Evolutionary conservation across 169 alveolate genomes (phyloP).

Genomic region (Plasmodium blacklocki): DNA sequence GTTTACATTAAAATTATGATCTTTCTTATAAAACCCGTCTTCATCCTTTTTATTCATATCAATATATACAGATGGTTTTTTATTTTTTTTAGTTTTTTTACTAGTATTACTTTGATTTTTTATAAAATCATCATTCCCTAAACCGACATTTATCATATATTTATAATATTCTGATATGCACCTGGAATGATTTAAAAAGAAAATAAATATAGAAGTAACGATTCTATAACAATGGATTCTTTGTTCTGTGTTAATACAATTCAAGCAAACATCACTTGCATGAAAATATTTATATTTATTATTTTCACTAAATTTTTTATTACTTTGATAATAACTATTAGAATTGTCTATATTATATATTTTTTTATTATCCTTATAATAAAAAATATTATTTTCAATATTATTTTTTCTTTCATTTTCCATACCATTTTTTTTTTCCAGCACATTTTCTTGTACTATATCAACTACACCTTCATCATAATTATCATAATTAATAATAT

Average conservation of each 20-base stretch:
- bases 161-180: constrained; percentile 70
- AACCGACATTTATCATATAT: constrained; percentile 41
- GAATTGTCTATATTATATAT: too few relatives aligned
- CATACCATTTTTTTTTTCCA: background rate
- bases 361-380: too few relatives aligned
- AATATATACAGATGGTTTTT: background rate
- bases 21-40: too few relatives aligned
- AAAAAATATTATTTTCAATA: background rate
- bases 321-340: too few relatives aligned
- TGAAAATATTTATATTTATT: constrained; percentile 13
- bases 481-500: background rate
- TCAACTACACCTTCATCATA: background rate
- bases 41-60: too few relatives aligned
- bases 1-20: background rate
- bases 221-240: constrained; percentile 62
- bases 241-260: constrained; percentile 35
- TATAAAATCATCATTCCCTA: constrained; percentile 30
- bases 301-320: constrained; percentile 24
- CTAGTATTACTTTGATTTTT: background rate
- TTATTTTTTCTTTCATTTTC: background rate
- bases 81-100: background rate
- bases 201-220: constrained; percentile 39
- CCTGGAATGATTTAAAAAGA: constrained; percentile 49
- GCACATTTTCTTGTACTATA: background rate
- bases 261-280: constrained; percentile 28